Conservation (phyloP, 2,329 filamentous ascomycete species). For the Colletotrichum tropicicola region DNA sequence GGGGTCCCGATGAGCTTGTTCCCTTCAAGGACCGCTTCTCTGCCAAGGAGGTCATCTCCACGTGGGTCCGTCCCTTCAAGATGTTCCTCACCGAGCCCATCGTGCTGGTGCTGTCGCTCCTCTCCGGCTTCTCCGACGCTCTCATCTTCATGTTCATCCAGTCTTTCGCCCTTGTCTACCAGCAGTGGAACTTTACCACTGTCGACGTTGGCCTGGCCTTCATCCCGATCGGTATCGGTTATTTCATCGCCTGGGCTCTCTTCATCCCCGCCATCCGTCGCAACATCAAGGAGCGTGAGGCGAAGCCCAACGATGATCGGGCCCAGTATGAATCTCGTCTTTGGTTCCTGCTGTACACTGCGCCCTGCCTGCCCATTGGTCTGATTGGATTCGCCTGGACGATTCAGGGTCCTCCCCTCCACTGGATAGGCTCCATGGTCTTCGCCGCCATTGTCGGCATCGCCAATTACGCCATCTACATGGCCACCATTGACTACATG, state of each 20-base stretch:
- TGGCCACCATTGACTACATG: constrained; percentile 83
- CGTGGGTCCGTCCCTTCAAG: constrained; percentile 72
- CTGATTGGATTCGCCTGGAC: constrained; percentile 78
- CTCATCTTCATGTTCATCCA: constrained; percentile 84
- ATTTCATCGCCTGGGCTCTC: constrained; percentile 67
- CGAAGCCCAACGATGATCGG: constrained; percentile 60
- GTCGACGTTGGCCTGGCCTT: constrained; percentile 68
- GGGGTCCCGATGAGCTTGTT: constrained; percentile 77
- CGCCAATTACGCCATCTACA: constrained; percentile 79
- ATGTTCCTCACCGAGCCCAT: constrained; percentile 82
- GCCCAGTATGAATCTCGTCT: constrained; percentile 77
- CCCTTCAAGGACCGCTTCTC: constrained; percentile 68
- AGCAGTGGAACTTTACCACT: constrained; percentile 70
- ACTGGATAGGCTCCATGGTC: constrained; percentile 75
- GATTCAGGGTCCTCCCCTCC: constrained; percentile 67
- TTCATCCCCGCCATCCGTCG: constrained; percentile 67
- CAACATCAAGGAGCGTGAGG: constrained; percentile 59
- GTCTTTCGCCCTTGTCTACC: constrained; percentile 73
- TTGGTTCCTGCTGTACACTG: constrained; percentile 70
- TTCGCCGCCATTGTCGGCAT: constrained; percentile 74
- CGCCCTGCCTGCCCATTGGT: constrained; percentile 70
- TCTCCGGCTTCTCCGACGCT: constrained; percentile 77
- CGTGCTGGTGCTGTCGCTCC: constrained; percentile 73
- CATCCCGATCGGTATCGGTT: constrained; percentile 73
- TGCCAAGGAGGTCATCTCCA: constrained; percentile 61